phyloP scores from a whole-genome alignment of 1,284 basidiomycete species.

The Cystobasidium pallidum region DNA sequence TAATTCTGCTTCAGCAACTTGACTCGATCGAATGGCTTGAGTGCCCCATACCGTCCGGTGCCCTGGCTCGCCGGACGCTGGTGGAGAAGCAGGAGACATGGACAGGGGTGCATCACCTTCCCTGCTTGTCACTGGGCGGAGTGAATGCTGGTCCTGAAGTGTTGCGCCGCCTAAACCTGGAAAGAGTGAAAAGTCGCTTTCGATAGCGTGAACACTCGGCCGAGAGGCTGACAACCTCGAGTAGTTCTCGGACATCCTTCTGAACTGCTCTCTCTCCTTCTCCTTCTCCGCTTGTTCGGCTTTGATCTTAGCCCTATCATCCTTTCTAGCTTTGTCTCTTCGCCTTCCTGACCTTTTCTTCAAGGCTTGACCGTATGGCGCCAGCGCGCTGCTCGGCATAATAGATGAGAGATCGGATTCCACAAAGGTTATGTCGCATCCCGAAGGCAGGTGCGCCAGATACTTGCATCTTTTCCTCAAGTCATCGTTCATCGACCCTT shows the following conservation, averaged over 20 bases:
- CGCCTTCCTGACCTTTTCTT: constrained; percentile 73
- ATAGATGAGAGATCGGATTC: constrained; percentile 81
- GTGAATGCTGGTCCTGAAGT: background rate
- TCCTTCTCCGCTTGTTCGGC: constrained; percentile 66
- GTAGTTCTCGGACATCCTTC: constrained; percentile 6
- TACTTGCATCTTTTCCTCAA: constrained; percentile 93
- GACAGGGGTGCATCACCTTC: constrained; percentile 17
- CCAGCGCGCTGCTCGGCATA: constrained; percentile 67
- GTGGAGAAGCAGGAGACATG: constrained; percentile 27
- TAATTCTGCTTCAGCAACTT: background rate
- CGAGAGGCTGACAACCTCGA: constrained; percentile 23
- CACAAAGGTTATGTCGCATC: constrained; percentile 90
- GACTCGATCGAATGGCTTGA: constrained; percentile 18
- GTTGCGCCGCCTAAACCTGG: constrained; percentile 4
- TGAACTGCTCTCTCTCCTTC: constrained; percentile 61
- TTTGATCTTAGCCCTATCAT: constrained; percentile 74
- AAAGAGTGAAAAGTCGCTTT: constrained; percentile 25
- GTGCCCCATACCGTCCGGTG: constrained; percentile 41
- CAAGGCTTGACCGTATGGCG: constrained; percentile 76
- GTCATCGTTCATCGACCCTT: constrained; percentile 72
- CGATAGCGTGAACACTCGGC: constrained; percentile 19
- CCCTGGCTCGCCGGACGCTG: background rate
- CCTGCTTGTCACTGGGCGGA: constrained; percentile 18
- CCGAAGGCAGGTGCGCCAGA: constrained; percentile 85
- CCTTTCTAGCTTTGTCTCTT: constrained; percentile 75